phyloP scores from a whole-genome alignment of 2,329 filamentous ascomycete species.

The Neofusicoccum laricinum region DNA sequence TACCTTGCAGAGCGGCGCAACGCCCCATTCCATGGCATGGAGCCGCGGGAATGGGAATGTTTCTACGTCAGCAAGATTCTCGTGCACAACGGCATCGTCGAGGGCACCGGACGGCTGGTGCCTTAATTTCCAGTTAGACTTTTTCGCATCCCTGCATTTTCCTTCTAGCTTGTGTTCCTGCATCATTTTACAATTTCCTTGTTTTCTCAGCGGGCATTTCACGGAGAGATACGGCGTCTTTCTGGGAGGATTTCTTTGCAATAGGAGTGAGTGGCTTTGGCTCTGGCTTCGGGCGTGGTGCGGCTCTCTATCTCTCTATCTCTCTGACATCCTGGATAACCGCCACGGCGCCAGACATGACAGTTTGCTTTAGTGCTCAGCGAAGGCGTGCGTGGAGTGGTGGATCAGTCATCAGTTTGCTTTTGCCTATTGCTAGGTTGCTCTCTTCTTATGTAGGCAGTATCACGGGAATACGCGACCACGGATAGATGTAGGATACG shows the following conservation, averaged over 20 bases:
- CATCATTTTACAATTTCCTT: not conserved
- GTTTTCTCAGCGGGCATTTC: constrained; percentile 10
- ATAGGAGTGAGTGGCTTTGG: not conserved
- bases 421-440: not conserved
- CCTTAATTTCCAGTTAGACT: not conserved
- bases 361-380: not conserved
- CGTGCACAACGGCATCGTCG: constrained; percentile 13
- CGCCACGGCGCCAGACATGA: constrained; percentile 4
- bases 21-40: constrained; percentile 29
- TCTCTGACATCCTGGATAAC: not conserved
- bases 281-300: constrained; percentile 6
- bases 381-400: constrained; percentile 8
- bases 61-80: constrained; percentile 15
- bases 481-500: constrained; percentile 13
- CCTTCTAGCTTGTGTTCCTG: constrained; percentile 6
- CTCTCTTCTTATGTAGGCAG: not conserved
- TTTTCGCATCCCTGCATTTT: not conserved
- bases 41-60: constrained; percentile 34
- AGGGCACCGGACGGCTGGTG: constrained; percentile 11
- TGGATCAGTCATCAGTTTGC: not conserved
- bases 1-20: constrained; percentile 29
- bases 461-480: constrained; percentile 8
- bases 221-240: constrained; percentile 11
- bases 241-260: constrained; percentile 1
- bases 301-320: not conserved